Conservation (phyloP, 345 rosid species). For the Litchi chinensis region DNA sequence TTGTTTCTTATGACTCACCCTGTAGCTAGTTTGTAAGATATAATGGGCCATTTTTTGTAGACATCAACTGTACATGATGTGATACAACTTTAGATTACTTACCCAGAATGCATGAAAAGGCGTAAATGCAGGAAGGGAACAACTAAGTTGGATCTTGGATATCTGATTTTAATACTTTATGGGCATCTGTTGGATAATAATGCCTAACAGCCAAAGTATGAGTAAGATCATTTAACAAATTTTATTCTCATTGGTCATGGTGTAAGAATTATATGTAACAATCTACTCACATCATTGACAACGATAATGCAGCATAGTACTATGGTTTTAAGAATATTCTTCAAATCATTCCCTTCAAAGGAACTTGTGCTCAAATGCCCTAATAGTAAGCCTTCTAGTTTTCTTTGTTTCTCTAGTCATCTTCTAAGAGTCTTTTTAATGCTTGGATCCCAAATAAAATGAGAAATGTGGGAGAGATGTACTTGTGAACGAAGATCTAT, state of each 20-base stretch:
- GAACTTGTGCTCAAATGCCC: too few species aligned
- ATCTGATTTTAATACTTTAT: neutral
- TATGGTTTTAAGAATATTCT: neutral
- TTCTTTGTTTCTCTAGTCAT: neutral
- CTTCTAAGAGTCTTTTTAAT: neutral
- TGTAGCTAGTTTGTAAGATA: neutral
- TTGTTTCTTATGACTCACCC: neutral
- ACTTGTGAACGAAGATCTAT: neutral
- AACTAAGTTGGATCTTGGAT: neutral
- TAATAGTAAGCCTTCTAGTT: neutral
- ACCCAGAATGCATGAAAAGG: neutral
- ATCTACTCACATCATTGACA: neutral
- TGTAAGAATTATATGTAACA: neutral
- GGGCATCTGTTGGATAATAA: neutral
- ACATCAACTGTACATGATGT: neutral
- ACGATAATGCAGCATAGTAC: slow-evolving; percentile 2
- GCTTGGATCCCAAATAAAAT: neutral
- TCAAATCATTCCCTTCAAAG: neutral
- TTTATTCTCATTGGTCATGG: neutral
- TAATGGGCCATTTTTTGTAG: neutral
- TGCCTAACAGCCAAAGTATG: neutral
- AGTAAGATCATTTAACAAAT: neutral
- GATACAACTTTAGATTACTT: neutral
- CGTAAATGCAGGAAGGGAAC: neutral
- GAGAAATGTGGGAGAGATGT: neutral